phyloP scores from a whole-genome alignment of 1,284 basidiomycete species.

The Cutaneotrichosporon sp. region DNA sequence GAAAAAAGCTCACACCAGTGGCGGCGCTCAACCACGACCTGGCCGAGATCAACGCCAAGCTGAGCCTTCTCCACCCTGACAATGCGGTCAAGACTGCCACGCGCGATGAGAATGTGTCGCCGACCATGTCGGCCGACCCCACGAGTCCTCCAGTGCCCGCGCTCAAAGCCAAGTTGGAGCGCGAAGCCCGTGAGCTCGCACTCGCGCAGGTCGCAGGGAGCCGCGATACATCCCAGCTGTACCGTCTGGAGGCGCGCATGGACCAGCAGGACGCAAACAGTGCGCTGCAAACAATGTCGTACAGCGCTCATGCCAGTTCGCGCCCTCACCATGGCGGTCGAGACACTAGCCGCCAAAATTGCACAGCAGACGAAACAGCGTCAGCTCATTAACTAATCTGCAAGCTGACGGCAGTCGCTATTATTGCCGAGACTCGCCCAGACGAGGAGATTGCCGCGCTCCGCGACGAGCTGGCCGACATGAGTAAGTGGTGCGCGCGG shows the following conservation, averaged over 20 bases:
- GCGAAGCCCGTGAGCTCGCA: neutral
- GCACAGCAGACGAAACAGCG: neutral
- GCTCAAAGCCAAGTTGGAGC: neutral
- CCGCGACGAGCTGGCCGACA: neutral
- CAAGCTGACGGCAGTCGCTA: neutral
- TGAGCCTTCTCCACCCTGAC: neutral
- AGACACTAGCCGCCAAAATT: neutral
- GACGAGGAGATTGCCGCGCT: neutral
- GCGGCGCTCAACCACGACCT: neutral
- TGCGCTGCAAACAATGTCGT: neutral
- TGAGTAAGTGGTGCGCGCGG: constrained; percentile 1
- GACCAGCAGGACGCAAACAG: constrained; percentile 3
- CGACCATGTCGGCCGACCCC: neutral
- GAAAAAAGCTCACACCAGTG: neutral
- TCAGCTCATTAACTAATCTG: neutral
- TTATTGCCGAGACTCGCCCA: neutral
- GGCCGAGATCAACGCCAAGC: neutral
- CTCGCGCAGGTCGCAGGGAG: no score
- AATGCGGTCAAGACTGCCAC: no score
- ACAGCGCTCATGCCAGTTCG: neutral
- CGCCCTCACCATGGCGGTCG: neutral
- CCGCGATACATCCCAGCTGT: neutral
- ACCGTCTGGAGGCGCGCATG: constrained; percentile 4
- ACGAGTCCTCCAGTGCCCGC: neutral
- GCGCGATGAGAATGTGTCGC: neutral